phyloP scores from a whole-genome alignment of 2,329 filamentous ascomycete species.

The Fusarium brachygibbosum region DNA sequence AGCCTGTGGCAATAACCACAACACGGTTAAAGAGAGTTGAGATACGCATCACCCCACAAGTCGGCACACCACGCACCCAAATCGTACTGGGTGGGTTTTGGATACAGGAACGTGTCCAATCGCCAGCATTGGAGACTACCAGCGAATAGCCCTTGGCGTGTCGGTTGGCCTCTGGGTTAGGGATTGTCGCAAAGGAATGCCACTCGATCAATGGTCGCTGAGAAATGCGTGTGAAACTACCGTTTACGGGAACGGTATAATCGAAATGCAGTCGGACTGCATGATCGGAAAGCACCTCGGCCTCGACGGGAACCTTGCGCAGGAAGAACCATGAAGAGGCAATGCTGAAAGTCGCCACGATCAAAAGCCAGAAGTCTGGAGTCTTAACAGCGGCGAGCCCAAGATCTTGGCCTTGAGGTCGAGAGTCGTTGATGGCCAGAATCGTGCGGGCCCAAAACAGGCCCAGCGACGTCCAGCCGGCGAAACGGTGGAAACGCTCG shows the following conservation, averaged over 20 bases:
- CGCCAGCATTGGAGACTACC: slow-evolving; percentile 78
- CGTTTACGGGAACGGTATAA: slow-evolving; percentile 69
- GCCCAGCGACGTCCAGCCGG: slow-evolving; percentile 75
- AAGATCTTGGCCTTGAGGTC: slow-evolving; percentile 52
- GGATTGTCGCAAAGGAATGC: slow-evolving; percentile 82
- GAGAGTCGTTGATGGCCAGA: slow-evolving; percentile 63
- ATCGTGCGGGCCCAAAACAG: slow-evolving; percentile 76
- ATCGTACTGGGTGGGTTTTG: slow-evolving; percentile 70
- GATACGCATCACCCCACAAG: slow-evolving; percentile 76
- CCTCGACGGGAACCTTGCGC: slow-evolving; percentile 73
- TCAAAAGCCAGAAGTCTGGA: slow-evolving; percentile 75
- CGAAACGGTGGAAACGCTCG: slow-evolving; percentile 78
- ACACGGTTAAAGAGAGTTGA: slow-evolving; percentile 75
- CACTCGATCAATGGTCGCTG: slow-evolving; percentile 76
- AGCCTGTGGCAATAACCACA: slow-evolving; percentile 78
- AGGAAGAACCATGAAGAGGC: slow-evolving; percentile 81
- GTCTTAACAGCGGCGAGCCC: slow-evolving; percentile 55
- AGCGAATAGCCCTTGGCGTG: slow-evolving; percentile 70
- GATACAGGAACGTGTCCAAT: slow-evolving; percentile 79
- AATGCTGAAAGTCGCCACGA: slow-evolving; percentile 73
- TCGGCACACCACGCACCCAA: slow-evolving; percentile 77
- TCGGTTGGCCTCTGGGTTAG: slow-evolving; percentile 60
- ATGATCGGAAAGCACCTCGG: slow-evolving; percentile 78
- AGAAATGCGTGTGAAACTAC: slow-evolving; percentile 67
- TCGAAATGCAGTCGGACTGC: slow-evolving; percentile 78